Evolutionary conservation across 345 rosid species (phyloP).

Genomic region (Acer negundo): DNA sequence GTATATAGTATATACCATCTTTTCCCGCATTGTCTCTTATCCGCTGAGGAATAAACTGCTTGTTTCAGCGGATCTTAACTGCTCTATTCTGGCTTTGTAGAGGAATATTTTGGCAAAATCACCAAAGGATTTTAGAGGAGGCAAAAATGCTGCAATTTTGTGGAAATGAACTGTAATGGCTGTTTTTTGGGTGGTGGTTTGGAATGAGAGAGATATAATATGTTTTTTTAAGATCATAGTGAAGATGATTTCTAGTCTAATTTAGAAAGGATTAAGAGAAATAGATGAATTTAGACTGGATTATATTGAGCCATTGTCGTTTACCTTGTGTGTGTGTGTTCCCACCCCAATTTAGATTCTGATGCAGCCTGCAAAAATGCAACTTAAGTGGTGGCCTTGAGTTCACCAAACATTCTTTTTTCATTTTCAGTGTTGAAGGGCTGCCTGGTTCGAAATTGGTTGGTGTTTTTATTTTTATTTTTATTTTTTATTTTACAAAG

Average conservation of each 20-base stretch:
- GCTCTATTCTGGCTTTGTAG: neutral
- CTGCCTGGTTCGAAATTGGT: neutral
- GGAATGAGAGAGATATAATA: no score
- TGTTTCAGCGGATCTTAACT: neutral
- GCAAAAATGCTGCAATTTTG: neutral
- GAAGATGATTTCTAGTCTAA: no score
- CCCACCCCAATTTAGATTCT: neutral
- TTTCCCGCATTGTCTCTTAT: neutral
- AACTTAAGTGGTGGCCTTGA: neutral
- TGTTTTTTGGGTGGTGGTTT: neutral
- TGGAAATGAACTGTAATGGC: neutral
- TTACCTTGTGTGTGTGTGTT: neutral
- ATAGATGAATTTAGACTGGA: neutral
- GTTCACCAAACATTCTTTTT: neutral
- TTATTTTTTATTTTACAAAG: neutral
- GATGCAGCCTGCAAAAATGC: neutral
- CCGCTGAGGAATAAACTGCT: neutral
- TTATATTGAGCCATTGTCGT: neutral
- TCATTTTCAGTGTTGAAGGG: neutral
- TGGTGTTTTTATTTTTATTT: neutral
- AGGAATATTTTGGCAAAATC: neutral
- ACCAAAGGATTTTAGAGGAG: neutral
- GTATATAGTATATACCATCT: neutral
- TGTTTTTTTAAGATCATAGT: no score
- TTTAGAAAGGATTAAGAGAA: no score